Conservation (phyloP, 345 rosid species). For the Corymbia maculata region DNA sequence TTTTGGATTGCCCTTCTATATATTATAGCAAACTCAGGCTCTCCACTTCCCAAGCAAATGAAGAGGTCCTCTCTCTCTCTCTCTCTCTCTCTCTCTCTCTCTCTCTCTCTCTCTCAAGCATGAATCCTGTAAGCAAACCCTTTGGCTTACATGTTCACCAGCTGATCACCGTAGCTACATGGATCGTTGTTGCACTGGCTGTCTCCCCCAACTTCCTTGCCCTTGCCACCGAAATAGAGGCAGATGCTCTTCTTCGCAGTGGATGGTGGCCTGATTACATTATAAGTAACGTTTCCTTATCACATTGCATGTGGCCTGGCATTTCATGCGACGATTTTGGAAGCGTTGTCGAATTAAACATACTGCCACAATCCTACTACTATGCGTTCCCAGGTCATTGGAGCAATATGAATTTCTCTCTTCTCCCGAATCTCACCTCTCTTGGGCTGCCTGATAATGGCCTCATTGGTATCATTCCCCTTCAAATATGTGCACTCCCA, state of each 20-base stretch:
- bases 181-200: not conserved
- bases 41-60: not conserved
- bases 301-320: not conserved
- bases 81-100: too few relatives aligned
- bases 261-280: not conserved
- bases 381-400: not conserved
- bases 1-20: too few relatives aligned
- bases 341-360: not conserved
- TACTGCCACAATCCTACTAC: not conserved
- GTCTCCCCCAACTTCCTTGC: not conserved
- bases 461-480: not conserved
- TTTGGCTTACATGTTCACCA: not conserved
- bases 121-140: not conserved
- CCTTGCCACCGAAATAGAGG: not conserved
- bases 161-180: not conserved
- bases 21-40: too few relatives aligned
- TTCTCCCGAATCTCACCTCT: not conserved
- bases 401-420: constrained; percentile 5
- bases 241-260: not conserved
- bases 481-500: not conserved
- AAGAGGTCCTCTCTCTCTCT: too few relatives aligned
- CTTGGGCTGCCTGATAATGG: not conserved
- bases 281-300: not conserved
- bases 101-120: not conserved
- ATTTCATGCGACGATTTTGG: not conserved